Conservation (phyloP, 139 green algal species). For the Dunaliella sp. region DNA sequence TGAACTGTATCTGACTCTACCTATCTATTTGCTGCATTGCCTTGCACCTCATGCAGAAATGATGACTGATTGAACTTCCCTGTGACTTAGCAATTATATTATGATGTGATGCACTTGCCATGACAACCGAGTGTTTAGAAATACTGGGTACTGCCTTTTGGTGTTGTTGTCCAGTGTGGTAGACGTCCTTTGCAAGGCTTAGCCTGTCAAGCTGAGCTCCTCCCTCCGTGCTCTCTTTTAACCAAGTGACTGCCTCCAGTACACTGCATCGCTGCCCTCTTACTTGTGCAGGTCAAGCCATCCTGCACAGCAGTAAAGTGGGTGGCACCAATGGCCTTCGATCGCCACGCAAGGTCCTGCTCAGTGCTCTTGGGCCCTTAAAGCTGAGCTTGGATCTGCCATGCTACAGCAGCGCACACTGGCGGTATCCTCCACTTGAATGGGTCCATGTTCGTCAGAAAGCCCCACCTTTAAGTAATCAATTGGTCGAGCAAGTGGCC, state of each 20-base stretch:
- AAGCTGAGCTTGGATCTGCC: background rate
- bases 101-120: too few species aligned
- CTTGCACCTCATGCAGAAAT: too few species aligned
- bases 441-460: background rate
- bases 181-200: background rate
- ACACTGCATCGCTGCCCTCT: background rate
- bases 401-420: background rate
- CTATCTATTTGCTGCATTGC: too few species aligned
- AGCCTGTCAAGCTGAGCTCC: background rate
- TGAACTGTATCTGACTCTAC: too few species aligned
- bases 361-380: background rate
- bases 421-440: background rate
- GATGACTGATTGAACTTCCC: too few species aligned
- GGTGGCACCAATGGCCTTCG: background rate
- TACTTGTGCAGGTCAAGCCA: background rate
- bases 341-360: background rate
- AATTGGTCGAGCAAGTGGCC: too few species aligned
- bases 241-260: background rate
- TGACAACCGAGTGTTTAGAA: too few species aligned
- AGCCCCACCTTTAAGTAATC: too few species aligned
- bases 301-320: too few species aligned
- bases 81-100: too few species aligned
- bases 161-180: background rate
- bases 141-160: background rate
- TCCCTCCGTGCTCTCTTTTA: background rate